Evolutionary conservation across 805 yeast species (phyloP), one percentile per base, ranked within the genome.

Genomic region (Ogataea corticis): DNA sequence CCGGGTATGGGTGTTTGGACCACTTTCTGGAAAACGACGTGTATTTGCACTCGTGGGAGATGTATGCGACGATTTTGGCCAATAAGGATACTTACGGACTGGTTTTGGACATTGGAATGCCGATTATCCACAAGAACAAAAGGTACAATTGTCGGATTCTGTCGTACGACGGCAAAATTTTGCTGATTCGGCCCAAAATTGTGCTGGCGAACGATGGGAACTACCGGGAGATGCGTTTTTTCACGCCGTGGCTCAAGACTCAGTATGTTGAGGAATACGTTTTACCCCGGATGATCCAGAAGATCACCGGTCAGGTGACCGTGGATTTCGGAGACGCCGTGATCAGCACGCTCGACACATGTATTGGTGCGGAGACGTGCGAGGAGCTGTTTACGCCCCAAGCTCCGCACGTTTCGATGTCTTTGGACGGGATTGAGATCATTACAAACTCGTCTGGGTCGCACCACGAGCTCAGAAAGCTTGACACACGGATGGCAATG

Each of bases 191-290:
- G 57, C 99, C 99, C 14, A 94, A 94, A 63, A 61, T 94, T 36
- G 84, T 90, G 79, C 75, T 94, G 41, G 98, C 98, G 14, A 95
- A 94, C 62, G 99, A 94, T 69, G 99, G 99, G 0, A 94, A 94
- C 63, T 94, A 95, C 69, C 79, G 99, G 41, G 99, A 94, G 66
- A 91, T 94, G 98, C 77, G 99, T 57, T 89, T 83, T 65, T 94
- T 94, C 66, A 87, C 96, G 0, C 97, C 98, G 11, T 94, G 99
- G 99, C 70, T 80, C 58, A 79, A 88, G 43, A 80, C 90, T 3
- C 80, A 84, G 55, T 77, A 81, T 49, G 85, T 83, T 36, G 98
- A 94, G 64, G 75, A 75, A 42, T 85, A 75, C 58, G 69, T 76
- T 25, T 73, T 95, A 48, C 99, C 99, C 2, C 74, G 83, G 44